Evolutionary conservation across 2,329 filamentous ascomycete genomes (phyloP).

Genomic region (Aspergillus phoenicis): DNA sequence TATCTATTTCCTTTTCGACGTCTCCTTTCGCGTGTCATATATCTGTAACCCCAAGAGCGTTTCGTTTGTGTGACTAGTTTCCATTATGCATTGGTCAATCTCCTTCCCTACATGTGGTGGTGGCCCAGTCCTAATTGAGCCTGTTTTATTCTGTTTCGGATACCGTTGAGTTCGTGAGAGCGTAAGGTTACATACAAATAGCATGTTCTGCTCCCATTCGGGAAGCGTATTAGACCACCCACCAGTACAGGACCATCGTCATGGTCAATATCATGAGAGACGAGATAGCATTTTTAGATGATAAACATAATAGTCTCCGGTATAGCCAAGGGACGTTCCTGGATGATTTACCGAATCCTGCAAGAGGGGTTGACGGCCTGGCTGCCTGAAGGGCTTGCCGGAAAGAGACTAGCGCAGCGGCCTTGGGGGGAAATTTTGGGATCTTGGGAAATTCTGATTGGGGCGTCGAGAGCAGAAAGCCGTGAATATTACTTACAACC

Average conservation of each 20-base stretch:
- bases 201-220: slow-evolving; percentile 9
- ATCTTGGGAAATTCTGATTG: background rate
- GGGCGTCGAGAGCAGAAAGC: background rate
- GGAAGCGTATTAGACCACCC: background rate
- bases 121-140: slow-evolving; percentile 25
- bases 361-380: background rate
- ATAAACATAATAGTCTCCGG: background rate
- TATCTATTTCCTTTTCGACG: slow-evolving; percentile 11
- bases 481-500: background rate
- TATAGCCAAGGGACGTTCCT: background rate
- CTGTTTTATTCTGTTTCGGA: slow-evolving; percentile 27
- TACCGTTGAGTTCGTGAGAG: slow-evolving; percentile 28
- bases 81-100: slow-evolving; percentile 10
- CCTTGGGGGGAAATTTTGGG: slow-evolving; percentile 13
- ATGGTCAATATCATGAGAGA: background rate
- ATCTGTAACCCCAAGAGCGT: slow-evolving; percentile 17
- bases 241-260: background rate
- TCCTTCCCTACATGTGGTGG: slow-evolving; percentile 16
- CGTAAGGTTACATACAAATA: slow-evolving; percentile 11
- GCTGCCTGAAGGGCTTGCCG: slow-evolving; percentile 17
- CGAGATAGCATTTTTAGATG: background rate
- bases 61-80: background rate
- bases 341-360: background rate
- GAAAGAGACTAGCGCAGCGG: slow-evolving; percentile 23
- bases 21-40: slow-evolving; percentile 13